Base-by-base conservation (phyloP, 805 yeast species). In the Myxozyma neglecta region DNA sequence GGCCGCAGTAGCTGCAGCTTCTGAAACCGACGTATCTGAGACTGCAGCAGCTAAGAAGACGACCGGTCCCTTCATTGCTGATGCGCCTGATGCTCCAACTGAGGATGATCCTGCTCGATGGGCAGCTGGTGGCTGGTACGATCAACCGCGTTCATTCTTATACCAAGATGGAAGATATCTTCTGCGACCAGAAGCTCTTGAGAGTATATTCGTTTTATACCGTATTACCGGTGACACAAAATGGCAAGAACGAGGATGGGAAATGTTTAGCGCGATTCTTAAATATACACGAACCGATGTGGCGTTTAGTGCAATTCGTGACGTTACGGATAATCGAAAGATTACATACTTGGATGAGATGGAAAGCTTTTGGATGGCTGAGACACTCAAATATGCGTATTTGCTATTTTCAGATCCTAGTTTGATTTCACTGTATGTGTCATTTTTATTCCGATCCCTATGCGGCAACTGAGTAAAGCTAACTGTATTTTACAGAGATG, bases 161-260 rank as follows among this genome's bases (percentile, higher is more conserved):
- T 53, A 53, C n/a, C 67, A 64, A 35, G 67, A 64, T 44, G 67
- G 66, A 8, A 50, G 75, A 49, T 82, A 77, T 61, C 71, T 82
- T n/a, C 71, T 85, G 24, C 77, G 87, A 24, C 87, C 89, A 0
- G 86, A 85, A 68, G 80, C 85, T 18, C 79, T 85, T 49, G 88
- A 85, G 69, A 82, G 88, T 0, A 76, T 86, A 3, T 82, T 82
- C 66, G 80, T 81, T 68, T 74, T 85, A 74, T 85, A 82, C 66
- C 76, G 89, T 60, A 77, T 83, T 54, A 85, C 88, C 0, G 87
- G 87, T 6, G 86, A 85, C 60, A 68, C 76, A 1, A 74, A 75
- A 64, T 86, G 88, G 83, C 80, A 85, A 62, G 78, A 79, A 1
- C 74, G 79, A 66, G 89, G 87, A 0, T 77, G 82, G 80, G 72